These are phyloP conservation scores for Penicillium cataractarum DNA, from an alignment of 495 filamentous ascomycete species.

Conservation along the genomic window DNA sequence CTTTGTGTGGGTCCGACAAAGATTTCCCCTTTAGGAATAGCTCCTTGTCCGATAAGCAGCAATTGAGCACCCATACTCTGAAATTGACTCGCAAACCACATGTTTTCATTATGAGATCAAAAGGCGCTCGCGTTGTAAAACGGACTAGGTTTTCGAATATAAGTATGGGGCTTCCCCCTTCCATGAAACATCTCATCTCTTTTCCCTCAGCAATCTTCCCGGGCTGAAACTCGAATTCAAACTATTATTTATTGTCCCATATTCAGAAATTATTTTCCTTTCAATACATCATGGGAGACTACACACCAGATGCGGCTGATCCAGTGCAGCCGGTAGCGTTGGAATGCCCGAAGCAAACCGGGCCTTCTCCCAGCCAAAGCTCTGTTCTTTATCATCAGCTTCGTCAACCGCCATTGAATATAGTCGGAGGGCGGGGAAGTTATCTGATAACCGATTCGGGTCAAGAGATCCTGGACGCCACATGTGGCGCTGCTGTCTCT, in stretches of 20 bases:
- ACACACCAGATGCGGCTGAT: constrained; percentile 15
- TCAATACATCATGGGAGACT: constrained; percentile 30
- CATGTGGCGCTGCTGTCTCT: constrained; percentile 43
- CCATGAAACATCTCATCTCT: background rate
- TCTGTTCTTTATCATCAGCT: constrained; percentile 32
- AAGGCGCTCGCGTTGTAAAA: too few species aligned
- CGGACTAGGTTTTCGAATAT: background rate
- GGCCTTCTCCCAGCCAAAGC: constrained; percentile 10
- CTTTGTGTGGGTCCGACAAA: constrained; percentile 36
- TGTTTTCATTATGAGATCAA: background rate
- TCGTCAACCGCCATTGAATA: constrained; percentile 25
- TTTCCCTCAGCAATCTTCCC: background rate
- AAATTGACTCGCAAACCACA: background rate
- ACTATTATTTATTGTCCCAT: background rate
- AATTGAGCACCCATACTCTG: background rate
- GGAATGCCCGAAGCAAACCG: background rate
- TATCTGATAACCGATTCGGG: constrained; percentile 20
- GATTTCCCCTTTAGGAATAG: constrained; percentile 34
- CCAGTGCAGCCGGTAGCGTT: background rate
- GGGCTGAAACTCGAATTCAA: background rate
- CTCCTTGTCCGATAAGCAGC: constrained; percentile 13
- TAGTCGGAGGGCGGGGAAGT: constrained; percentile 27
- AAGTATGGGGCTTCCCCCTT: background rate
- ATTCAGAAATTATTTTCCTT: background rate
- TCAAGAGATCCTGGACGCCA: constrained; percentile 28